These are phyloP conservation scores for Lizonia empirigonia DNA, from an alignment of 2,329 filamentous ascomycete genomes.

Conservation along the genomic window DNA sequence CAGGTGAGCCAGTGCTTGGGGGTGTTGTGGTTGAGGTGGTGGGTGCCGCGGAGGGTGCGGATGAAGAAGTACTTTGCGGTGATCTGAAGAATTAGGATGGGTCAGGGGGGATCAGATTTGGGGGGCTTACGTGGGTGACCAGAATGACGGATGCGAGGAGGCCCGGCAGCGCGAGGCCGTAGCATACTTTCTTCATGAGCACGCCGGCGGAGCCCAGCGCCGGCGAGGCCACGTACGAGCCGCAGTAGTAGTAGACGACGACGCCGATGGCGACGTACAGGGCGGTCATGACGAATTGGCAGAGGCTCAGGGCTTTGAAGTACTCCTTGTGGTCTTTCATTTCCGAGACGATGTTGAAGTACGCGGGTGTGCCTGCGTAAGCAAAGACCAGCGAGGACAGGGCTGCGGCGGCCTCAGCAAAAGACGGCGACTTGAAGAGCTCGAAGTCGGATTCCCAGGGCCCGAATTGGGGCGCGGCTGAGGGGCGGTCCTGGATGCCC, in stretches of 20 bases:
- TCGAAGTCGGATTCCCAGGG: conserved; percentile 53
- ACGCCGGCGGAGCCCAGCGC: conserved; percentile 65
- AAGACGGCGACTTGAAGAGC: conserved; percentile 59
- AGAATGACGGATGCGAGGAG: conserved; percentile 12
- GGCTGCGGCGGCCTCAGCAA: conserved; percentile 61
- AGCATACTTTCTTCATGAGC: conserved; percentile 65
- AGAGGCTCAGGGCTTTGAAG: conserved; percentile 64
- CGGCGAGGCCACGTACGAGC: conserved; percentile 66
- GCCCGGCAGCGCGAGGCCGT: conserved; percentile 56
- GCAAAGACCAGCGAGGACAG: conserved; percentile 65
- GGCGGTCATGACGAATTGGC: conserved; percentile 62
- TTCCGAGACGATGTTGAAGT: conserved; percentile 68
- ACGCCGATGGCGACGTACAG: conserved; percentile 64
- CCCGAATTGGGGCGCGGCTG: conserved; percentile 22
- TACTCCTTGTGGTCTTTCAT: conserved; percentile 65
- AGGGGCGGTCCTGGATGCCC: conserved; percentile 23
- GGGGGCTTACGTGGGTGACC: conserved; percentile 14
- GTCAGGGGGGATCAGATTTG: conserved; percentile 41
- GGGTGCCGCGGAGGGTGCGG: conserved; percentile 58
- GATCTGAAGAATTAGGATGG: conserved; percentile 49
- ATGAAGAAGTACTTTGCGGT: conserved; percentile 64
- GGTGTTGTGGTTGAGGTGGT: conserved; percentile 60
- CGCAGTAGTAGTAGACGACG: conserved; percentile 66
- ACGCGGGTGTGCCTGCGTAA: conserved; percentile 61
- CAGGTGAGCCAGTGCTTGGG: conserved; percentile 59